Evolutionary conservation across 2,329 filamentous ascomycete genomes (phyloP).

Genomic region (Beauveria sp.): DNA sequence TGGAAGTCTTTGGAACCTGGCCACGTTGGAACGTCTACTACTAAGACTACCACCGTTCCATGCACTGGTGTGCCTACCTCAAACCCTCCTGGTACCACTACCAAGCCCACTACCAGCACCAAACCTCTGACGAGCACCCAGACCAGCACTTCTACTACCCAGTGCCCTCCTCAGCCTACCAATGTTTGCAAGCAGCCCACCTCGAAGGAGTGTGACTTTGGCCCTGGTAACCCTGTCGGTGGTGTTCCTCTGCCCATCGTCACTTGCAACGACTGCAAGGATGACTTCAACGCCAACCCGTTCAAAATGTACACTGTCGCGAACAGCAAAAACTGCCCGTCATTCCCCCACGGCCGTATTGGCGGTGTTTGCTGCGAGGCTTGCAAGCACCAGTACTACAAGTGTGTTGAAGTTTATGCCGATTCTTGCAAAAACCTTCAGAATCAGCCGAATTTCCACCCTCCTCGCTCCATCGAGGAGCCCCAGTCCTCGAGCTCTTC

Average conservation of each 20-base stretch:
- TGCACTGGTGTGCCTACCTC: slow-evolving; percentile 21
- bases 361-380: slow-evolving; percentile 41
- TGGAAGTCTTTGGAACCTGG: slow-evolving; percentile 33
- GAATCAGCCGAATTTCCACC: slow-evolving; percentile 19
- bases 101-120: slow-evolving; percentile 22
- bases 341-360: slow-evolving; percentile 32
- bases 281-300: slow-evolving; percentile 33
- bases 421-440: slow-evolving; percentile 35
- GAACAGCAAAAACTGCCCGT: slow-evolving; percentile 35
- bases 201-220: slow-evolving; percentile 56
- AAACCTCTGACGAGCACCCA: slow-evolving; percentile 22
- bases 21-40: slow-evolving; percentile 25
- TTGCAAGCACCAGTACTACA: slow-evolving; percentile 44
- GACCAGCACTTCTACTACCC: slow-evolving; percentile 19
- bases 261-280: slow-evolving; percentile 44
- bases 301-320: slow-evolving; percentile 46
- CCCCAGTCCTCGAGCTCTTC: not conserved
- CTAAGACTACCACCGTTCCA: slow-evolving; percentile 27
- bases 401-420: slow-evolving; percentile 41
- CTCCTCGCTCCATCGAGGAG: slow-evolving; percentile 4
- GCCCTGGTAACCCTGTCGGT: slow-evolving; percentile 51
- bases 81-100: slow-evolving; percentile 17
- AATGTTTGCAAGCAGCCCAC: slow-evolving; percentile 47
- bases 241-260: slow-evolving; percentile 44
- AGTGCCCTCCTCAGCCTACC: slow-evolving; percentile 38